Evolutionary conservation across 2,329 filamentous ascomycete genomes (phyloP), one percentile per base, ranked within the genome.

Genomic region (Fusarium globosum): DNA sequence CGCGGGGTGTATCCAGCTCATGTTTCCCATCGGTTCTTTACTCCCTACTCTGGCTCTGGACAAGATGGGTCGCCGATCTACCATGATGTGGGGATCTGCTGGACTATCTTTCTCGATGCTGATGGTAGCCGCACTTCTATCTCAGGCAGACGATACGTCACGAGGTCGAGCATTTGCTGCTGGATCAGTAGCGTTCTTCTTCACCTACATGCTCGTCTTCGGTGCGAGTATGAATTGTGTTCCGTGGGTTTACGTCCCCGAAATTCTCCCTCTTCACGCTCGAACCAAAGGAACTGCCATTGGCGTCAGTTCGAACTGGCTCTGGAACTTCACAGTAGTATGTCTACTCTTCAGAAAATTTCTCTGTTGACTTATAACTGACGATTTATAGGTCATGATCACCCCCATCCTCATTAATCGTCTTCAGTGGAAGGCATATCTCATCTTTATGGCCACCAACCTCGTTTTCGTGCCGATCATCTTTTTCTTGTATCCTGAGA

Each of bases 361-460:
- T 2, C 15, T 6, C 23, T 21, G 1, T 9, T 20, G 15, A 0
- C 26, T 16, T 18, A 9, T 11, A 4, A 2, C 33, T 67, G 6
- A 68, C 6, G 1, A n/a, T 3, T 4, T 2, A n/a, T 1, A 48
- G 86, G 74, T 88, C 7, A 86, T 87, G 85, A 85, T 89, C 23
- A 88, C 86, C 0, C 86, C 87, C 0, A 39, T 67, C 1, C 36
- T 73, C 2, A 61, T 73, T n/a, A 65, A 67, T 16, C 48, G 70
- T 1, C 61, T 70, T 4, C 26, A 65, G 0, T 70, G 69, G 69
- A 70, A 60, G 26, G 67, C 52, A 1, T 70, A 61, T 20, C 41
- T 73, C 3, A 67, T 73, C 15, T 73, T 73, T 1, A 52, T 65
- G 38, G 52, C 60, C 8, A 73, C 65, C 0, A 73, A 70, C 18